Conservation (phyloP, 1,139 yeast species). For the Zygosaccharomyces sapae region DNA sequence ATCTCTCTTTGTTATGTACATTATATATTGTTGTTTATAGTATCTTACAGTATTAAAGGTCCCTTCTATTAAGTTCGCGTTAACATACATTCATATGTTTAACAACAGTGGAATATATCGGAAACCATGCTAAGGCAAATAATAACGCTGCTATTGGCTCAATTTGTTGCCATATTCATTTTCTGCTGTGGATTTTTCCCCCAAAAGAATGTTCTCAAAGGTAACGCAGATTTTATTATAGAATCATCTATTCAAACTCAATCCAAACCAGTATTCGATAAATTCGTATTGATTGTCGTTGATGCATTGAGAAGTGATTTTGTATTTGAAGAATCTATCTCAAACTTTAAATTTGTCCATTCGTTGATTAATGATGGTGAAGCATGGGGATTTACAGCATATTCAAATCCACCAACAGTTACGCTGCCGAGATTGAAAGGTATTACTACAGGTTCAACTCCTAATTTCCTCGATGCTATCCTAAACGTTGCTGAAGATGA, state of each 20-base stretch:
- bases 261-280: conserved; percentile 53
- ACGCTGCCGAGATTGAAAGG: conserved; percentile 77
- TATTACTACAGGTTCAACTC: conserved; percentile 76
- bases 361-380: conserved; percentile 56
- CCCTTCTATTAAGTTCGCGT: not conserved
- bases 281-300: conserved; percentile 74
- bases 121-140: conserved; percentile 12
- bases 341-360: conserved; percentile 68
- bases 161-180: conserved; percentile 51
- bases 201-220: conserved; percentile 67
- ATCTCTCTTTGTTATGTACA: conserved; percentile 5
- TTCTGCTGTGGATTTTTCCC: conserved; percentile 89
- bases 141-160: conserved; percentile 36
- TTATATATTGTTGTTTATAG: not conserved
- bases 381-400: conserved; percentile 87
- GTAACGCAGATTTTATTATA: conserved; percentile 37
- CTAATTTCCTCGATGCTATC: conserved; percentile 79
- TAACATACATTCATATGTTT: not conserved
- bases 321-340: conserved; percentile 53
- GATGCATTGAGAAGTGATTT: conserved; percentile 94
- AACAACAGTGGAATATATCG: not conserved
- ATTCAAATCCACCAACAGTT: conserved; percentile 82
- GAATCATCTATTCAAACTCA: conserved; percentile 19
- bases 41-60: conserved; percentile 5
- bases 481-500: conserved; percentile 92